These are phyloP conservation scores for Willaertia magna DNA, from an alignment of 208 protist genomes.

Conservation along the genomic window DNA sequence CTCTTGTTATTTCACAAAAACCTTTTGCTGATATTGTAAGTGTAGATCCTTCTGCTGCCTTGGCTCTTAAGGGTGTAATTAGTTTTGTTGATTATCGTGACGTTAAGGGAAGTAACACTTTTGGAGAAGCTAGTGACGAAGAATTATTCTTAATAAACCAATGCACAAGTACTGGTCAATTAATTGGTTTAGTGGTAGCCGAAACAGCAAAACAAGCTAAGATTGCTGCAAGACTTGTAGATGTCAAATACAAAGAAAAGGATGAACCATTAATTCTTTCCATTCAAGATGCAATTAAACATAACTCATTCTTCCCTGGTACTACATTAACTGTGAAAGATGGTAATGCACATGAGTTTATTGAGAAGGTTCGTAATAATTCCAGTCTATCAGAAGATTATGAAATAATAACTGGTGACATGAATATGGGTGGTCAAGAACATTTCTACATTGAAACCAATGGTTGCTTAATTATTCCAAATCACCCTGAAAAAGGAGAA, in stretches of 20 bases:
- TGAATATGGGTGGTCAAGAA: conserved; percentile 59
- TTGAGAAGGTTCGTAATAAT: not conserved
- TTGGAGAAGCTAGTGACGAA: conserved; percentile 50
- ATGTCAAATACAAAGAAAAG: conserved; percentile 25
- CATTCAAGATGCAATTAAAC: conserved; percentile 36
- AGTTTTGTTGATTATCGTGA: conserved; percentile 30
- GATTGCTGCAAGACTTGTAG: conserved; percentile 14
- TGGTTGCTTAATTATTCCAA: conserved; percentile 39
- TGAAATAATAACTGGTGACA: conserved; percentile 37
- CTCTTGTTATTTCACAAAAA: conserved; percentile 25
- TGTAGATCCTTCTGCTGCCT: conserved; percentile 35
- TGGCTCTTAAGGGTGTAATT: conserved; percentile 29
- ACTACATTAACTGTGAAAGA: not conserved
- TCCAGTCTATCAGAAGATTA: not conserved
- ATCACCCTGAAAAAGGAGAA: conserved; percentile 37
- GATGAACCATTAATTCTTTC: conserved; percentile 23
- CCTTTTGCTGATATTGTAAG: conserved; percentile 32
- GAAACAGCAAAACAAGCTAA: conserved; percentile 29
- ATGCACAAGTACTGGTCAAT: conserved; percentile 19
- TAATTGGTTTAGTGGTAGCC: conserved; percentile 52
- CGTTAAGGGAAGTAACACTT: conserved; percentile 33
- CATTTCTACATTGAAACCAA: conserved; percentile 79
- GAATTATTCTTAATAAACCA: conserved; percentile 41
- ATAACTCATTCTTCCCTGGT: no score
- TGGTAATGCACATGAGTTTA: conserved; percentile 15